Percentiles rank a stretch among this genome's conserved stretches.
Conservation (phyloP, 805 yeast genomes). For the Candida chauliodis region DNA sequence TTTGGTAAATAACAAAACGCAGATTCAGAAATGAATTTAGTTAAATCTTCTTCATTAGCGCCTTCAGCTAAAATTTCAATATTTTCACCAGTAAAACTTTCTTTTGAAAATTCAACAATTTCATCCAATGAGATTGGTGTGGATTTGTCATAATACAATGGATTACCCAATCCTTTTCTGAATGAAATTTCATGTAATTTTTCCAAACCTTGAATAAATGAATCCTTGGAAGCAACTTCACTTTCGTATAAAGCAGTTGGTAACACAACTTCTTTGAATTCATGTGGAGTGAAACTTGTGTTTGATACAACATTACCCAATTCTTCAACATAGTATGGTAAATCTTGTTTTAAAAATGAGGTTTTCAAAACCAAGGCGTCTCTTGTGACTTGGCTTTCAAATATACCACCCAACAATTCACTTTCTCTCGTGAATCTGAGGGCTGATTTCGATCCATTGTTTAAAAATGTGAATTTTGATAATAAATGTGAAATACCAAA, state of each 20-base stretch:
- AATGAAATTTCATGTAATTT: constrained; percentile 75
- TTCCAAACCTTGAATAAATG: constrained; percentile 66
- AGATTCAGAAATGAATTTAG: constrained; percentile 62
- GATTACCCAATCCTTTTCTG: constrained; percentile 85
- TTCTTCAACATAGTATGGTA: constrained; percentile 89
- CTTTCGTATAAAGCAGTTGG: constrained; percentile 74
- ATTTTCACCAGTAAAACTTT: constrained; percentile 67
- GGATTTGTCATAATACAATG: constrained; percentile 70
- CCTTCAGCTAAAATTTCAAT: constrained; percentile 71
- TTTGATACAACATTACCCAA: constrained; percentile 69
- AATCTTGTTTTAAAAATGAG: constrained; percentile 77
- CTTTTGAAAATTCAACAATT: constrained; percentile 60
- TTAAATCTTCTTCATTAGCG: constrained; percentile 67
- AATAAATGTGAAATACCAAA: constrained; percentile 86
- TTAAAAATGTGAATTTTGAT: constrained; percentile 78
- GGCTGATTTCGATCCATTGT: constrained; percentile 80
- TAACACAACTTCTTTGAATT: constrained; percentile 73
- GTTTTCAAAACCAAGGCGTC: constrained; percentile 80
- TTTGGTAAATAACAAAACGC: constrained; percentile 59
- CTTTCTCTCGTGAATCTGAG: constrained; percentile 91
- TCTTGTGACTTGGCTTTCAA: constrained; percentile 69
- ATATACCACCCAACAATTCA: constrained; percentile 86
- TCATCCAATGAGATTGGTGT: constrained; percentile 55
- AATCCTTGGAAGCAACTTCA: constrained; percentile 46
- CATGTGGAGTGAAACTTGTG: constrained; percentile 78